Evolutionary conservation across 2,329 filamentous ascomycete genomes (phyloP).

Genomic region (Trichoderma lentiforme): DNA sequence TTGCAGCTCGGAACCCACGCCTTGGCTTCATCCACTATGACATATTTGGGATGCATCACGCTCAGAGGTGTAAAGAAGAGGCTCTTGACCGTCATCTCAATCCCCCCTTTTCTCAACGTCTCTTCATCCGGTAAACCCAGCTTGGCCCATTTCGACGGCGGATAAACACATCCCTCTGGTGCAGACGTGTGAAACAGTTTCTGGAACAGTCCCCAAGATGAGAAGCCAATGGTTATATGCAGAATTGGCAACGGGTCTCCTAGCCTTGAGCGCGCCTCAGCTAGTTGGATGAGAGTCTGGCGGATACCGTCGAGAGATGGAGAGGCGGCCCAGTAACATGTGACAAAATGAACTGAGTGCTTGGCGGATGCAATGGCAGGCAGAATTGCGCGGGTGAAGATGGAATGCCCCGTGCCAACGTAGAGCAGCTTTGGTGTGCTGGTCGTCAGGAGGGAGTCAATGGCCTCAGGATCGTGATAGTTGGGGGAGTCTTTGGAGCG

Average conservation of each 20-base stretch:
- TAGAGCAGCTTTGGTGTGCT: conserved; percentile 48
- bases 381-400: conserved; percentile 54
- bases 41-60: conserved; percentile 85
- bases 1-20: conserved; percentile 78
- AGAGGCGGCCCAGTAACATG: conserved; percentile 77
- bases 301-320: conserved; percentile 56
- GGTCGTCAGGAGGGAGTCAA: conserved; percentile 46
- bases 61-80: conserved; percentile 77
- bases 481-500: conserved; percentile 46
- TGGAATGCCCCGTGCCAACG: conserved; percentile 56
- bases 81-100: conserved; percentile 71
- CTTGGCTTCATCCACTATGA: conserved; percentile 64
- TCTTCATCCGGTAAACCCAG: conserved; percentile 61
- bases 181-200: conserved; percentile 72
- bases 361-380: conserved; percentile 60
- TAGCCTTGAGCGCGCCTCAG: conserved; percentile 37
- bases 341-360: conserved; percentile 69
- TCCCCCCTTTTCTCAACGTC: conserved; percentile 50
- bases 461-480: conserved; percentile 43
- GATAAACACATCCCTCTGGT: conserved; percentile 58
- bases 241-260: conserved; percentile 37
- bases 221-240: conserved; percentile 71
- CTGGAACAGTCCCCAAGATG: conserved; percentile 67
- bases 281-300: conserved; percentile 57
- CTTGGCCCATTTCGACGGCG: conserved; percentile 55